These are phyloP conservation scores for Apiotrichum sp. DNA, from an alignment of 1,284 basidiomycete species.

Conservation along the genomic window DNA sequence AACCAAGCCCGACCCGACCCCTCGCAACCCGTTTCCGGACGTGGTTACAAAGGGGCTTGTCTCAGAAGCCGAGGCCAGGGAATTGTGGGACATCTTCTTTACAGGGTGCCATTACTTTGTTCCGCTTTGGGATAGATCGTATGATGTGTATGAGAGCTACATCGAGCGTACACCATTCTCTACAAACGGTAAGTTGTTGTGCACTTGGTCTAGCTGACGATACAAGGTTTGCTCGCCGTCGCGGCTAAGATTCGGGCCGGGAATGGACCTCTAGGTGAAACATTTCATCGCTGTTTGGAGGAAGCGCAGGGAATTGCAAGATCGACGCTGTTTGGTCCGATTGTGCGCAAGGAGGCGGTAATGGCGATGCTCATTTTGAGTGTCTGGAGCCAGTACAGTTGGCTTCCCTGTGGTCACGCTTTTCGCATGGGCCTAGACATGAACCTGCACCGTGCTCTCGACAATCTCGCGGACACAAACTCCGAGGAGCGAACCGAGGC, in stretches of 20 bases:
- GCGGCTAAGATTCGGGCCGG: conserved; percentile 86
- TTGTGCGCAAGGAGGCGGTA: conserved; percentile 87
- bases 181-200: conserved; percentile 32
- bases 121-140: conserved; percentile 79
- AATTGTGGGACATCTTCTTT: conserved; percentile 88
- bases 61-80: conserved; percentile 69
- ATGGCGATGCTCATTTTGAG: conserved; percentile 88
- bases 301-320: conserved; percentile 91
- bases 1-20: conserved; percentile 77
- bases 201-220: background rate
- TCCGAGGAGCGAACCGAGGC: conserved; percentile 59
- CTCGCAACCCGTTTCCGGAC: conserved; percentile 55
- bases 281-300: conserved; percentile 83
- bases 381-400: conserved; percentile 88
- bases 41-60: conserved; percentile 58
- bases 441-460: conserved; percentile 79
- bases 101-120: conserved; percentile 92
- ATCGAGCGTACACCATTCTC: conserved; percentile 89
- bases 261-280: conserved; percentile 70
- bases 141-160: conserved; percentile 83
- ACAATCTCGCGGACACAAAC: conserved; percentile 68
- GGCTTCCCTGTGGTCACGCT: conserved; percentile 79
- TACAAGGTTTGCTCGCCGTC: conserved; percentile 64
- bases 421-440: conserved; percentile 92
- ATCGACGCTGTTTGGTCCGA: conserved; percentile 82